phyloP scores from a whole-genome alignment of 257 asterid genomes.

The Plantago elongata region DNA sequence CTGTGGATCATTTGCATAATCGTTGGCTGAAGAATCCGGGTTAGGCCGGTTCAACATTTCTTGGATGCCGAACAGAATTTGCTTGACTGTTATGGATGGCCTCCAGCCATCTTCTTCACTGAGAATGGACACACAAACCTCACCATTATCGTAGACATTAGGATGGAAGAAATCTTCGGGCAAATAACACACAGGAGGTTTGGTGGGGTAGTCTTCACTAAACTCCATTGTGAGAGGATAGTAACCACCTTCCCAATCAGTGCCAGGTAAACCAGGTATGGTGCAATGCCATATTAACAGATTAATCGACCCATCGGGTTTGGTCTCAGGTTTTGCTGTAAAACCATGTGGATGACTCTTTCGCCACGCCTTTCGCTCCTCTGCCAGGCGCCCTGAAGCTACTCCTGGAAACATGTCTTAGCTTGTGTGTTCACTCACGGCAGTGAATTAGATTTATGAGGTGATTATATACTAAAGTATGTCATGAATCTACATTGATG shows the following conservation, averaged over 20 bases:
- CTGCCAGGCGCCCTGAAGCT: conserved; percentile 58
- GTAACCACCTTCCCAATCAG: conserved; percentile 12
- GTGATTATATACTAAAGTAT: no score
- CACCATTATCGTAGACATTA: conserved; percentile 1
- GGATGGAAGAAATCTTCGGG: conserved; percentile 1
- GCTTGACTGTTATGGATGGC: conserved; percentile 5
- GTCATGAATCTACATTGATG: no score
- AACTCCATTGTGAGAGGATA: conserved; percentile 5
- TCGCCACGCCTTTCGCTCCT: conserved; percentile 73
- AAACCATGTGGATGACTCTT: conserved; percentile 66
- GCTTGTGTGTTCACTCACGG: no score
- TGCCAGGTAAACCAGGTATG: conserved; percentile 40
- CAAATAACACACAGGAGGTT: background rate
- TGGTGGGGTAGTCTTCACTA: conserved; percentile 4
- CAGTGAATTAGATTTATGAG: no score
- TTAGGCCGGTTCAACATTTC: conserved; percentile 6
- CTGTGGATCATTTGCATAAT: conserved; percentile 16
- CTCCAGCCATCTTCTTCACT: conserved; percentile 7
- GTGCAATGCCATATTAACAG: conserved; percentile 46
- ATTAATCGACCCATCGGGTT: conserved; percentile 18
- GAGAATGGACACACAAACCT: conserved; percentile 1
- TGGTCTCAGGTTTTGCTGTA: conserved; percentile 48
- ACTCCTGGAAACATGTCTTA: conserved; percentile 11
- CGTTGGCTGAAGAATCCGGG: background rate
- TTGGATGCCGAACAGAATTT: conserved; percentile 7